Evolutionary conservation across 2,329 filamentous ascomycete species (phyloP).

Genomic region (Fusarium kyushuense): DNA sequence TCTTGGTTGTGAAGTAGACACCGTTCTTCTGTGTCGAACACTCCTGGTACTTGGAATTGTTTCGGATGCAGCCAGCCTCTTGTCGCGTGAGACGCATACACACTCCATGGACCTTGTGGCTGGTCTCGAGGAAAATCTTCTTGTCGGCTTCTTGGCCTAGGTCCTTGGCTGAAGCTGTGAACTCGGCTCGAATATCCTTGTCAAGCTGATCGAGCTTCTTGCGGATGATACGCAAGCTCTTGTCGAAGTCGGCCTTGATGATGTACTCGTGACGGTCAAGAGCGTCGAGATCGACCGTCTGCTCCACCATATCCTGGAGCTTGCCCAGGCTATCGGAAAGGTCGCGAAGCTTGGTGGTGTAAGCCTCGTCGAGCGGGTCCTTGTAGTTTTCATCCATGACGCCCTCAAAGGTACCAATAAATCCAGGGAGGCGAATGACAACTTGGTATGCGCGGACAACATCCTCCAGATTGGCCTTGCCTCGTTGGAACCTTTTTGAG

Average conservation of each 20-base stretch:
- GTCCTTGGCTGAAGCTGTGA: constrained; percentile 79
- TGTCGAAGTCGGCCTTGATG: constrained; percentile 98
- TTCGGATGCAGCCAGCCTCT: constrained; percentile 92
- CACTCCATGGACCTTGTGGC: constrained; percentile 95
- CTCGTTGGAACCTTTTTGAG: constrained; percentile 93
- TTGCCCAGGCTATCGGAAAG: constrained; percentile 84
- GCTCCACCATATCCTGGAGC: constrained; percentile 97
- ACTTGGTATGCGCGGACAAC: constrained; percentile 97
- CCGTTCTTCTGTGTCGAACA: constrained; percentile 99
- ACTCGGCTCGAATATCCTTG: constrained; percentile 85
- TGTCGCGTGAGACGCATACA: constrained; percentile 93
- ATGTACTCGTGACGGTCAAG: constrained; percentile 98
- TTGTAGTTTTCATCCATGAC: constrained; percentile 97
- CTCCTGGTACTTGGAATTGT: constrained; percentile 90
- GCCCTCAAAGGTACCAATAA: constrained; percentile 87
- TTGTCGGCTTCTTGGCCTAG: constrained; percentile 95
- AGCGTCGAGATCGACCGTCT: constrained; percentile 94
- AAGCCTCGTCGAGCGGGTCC: constrained; percentile 85
- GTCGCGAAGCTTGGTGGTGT: constrained; percentile 84
- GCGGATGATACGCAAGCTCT: constrained; percentile 85
- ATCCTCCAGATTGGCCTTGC: constrained; percentile 91
- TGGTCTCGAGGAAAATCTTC: constrained; percentile 93
- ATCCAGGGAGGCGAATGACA: constrained; percentile 88
- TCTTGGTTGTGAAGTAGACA: constrained; percentile 94
- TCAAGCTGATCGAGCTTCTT: constrained; percentile 90